Evolutionary conservation across 371 early-diverging fungal genomes (phyloP), one percentile per base, ranked within the genome.

Genomic region (Mucor indicus): DNA sequence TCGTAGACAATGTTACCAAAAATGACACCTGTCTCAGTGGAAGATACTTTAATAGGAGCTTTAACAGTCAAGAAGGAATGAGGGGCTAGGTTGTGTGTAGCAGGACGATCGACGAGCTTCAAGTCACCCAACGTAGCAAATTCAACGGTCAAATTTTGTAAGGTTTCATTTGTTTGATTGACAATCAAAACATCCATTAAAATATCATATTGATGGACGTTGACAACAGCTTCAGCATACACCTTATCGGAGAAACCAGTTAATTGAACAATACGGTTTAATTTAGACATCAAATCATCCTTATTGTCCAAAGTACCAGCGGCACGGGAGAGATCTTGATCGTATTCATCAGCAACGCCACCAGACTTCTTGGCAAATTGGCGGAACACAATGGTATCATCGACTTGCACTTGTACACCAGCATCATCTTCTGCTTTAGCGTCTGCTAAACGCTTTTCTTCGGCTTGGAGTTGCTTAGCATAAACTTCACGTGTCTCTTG

Each of bases 181-280:
- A 99, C 97, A 50, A 99, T 85, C 55, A 99, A 75, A 22, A 99
- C 86, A 70, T 99, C 89, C 55, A 98, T 83, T 44, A 95, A 64
- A 58, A 99, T 96, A 64, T 99, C 98, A 60, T 92, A 96, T 71
- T 97, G 95, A 51, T 92, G 94, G 17, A 96, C 95, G 46, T 81
- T 92, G 20, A 98, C 91, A 54, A 96, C 92, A 3, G 96, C 98
- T 77, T 99, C 99, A 3, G 96, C 97, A 62, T 99, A 99, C 6
- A 99, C 92, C 2, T 97, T 92, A 62, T 99, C 99, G 10, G 96
- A 93, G 72, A 93, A 94, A 60, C 91, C 97, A 9, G 99, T 98
- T 38, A 99, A 79, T 71, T 98, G 98, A 19, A 98, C 90, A 25
- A 98, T 90, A 46, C 89, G 85, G 59, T 83, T 89, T 55, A 93